Conservation (phyloP, 1,284 basidiomycete genomes). For the Tausonia pullulans region DNA sequence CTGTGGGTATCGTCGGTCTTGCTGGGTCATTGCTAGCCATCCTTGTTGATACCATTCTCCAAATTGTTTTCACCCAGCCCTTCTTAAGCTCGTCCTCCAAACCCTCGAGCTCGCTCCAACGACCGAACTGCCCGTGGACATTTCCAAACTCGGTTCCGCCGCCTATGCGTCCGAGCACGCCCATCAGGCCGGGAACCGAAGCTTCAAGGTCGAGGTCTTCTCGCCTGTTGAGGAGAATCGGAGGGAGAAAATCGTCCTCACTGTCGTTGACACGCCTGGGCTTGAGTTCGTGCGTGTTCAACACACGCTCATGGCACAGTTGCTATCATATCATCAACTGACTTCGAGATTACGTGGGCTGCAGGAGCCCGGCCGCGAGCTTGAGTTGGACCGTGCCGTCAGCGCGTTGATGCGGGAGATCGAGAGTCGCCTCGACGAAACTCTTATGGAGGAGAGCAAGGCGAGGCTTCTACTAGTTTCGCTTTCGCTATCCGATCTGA, state of each 20-base stretch:
- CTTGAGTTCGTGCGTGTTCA: not conserved
- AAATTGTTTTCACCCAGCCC: not conserved
- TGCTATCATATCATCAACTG: too few relatives aligned
- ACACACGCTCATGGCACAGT: too few relatives aligned
- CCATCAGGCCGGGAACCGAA: too few relatives aligned
- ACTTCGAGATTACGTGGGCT: too few relatives aligned
- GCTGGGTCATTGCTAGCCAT: not conserved
- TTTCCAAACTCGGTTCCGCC: too few relatives aligned
- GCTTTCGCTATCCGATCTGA: not conserved
- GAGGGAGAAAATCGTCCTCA: not conserved
- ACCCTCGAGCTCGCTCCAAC: conserved; percentile 10
- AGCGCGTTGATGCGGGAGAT: conserved; percentile 2
- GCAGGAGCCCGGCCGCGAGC: not conserved
- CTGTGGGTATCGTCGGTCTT: not conserved
- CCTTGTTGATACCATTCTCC: too few relatives aligned
- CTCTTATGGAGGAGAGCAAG: conserved; percentile 29
- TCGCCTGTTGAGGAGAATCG: not conserved
- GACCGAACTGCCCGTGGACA: not conserved
- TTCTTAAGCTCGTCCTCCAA: conserved; percentile 7
- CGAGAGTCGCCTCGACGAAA: conserved; percentile 27
- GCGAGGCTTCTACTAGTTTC: conserved; percentile 11
- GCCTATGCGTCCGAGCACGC: too few relatives aligned
- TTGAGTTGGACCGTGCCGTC: not conserved
- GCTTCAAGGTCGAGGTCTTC: not conserved
- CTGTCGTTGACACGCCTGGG: not conserved